These are phyloP conservation scores for Zoysia japonica DNA, from an alignment of 176 grass and related monocot genomes.

Conservation along the genomic window DNA sequence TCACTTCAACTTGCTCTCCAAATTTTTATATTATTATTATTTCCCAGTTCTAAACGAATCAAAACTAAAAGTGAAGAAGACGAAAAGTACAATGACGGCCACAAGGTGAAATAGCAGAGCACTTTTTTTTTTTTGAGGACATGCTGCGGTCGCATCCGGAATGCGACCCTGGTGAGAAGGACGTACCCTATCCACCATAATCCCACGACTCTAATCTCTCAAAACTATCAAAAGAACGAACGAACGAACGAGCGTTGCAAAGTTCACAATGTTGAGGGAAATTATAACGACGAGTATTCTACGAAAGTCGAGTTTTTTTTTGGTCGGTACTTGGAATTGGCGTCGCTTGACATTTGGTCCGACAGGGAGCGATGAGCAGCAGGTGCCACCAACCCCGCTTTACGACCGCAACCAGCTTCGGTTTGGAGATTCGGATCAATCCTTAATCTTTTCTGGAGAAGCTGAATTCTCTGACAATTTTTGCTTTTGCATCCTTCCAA, in stretches of 20 bases:
- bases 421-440: background rate
- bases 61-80: background rate
- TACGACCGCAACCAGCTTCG: background rate
- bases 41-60: background rate
- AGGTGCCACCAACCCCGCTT: slow-evolving; percentile 24
- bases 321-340: background rate
- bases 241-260: background rate
- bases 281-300: background rate
- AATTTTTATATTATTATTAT: background rate
- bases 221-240: background rate
- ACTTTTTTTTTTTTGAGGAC: background rate
- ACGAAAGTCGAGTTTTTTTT: background rate
- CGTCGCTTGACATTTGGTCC: background rate
- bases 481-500: no score
- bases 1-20: background rate
- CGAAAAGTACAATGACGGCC: background rate
- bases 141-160: background rate
- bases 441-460: background rate
- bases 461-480: no score
- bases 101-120: no score
- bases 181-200: background rate
- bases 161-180: background rate
- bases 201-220: background rate
- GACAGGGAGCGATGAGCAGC: background rate
- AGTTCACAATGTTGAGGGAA: background rate